These are phyloP conservation scores for Borovskyia barvae DNA, from an alignment of 208 protist genomes.

Conservation along the genomic window DNA sequence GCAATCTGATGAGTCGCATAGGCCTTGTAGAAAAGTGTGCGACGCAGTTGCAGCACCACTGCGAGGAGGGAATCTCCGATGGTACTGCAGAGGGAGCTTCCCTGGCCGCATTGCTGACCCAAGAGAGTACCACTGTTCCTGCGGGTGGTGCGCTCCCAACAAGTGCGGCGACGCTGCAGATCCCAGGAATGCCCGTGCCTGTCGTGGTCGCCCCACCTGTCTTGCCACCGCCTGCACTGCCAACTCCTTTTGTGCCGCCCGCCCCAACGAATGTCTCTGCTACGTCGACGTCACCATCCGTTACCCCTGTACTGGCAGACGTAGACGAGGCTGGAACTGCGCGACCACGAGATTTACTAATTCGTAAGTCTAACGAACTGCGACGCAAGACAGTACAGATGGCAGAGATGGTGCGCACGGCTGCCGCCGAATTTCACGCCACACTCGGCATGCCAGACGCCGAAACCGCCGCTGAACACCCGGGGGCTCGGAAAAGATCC, in stretches of 20 bases:
- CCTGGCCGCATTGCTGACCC: not conserved
- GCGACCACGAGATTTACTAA: slow-evolving; percentile 46
- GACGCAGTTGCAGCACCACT: slow-evolving; percentile 36
- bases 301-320: slow-evolving; percentile 2
- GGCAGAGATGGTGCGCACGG: slow-evolving; percentile 22
- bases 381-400: slow-evolving; percentile 22
- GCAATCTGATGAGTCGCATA: slow-evolving; percentile 31
- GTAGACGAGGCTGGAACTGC: slow-evolving; percentile 9
- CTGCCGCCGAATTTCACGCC: slow-evolving; percentile 18
- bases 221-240: not conserved
- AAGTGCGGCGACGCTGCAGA: not conserved
- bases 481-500: not conserved
- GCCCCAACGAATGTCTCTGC: not conserved
- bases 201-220: not conserved
- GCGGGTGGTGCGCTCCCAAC: not conserved
- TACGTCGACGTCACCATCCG: not conserved
- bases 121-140: not conserved
- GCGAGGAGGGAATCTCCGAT: slow-evolving; percentile 25
- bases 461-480: not conserved
- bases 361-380: slow-evolving; percentile 56
- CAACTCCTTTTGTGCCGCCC: not conserved
- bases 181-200: not conserved
- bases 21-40: slow-evolving; percentile 35
- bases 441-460: slow-evolving; percentile 5
- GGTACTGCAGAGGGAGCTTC: not conserved